Conservation (phyloP, 495 filamentous ascomycete species). For the Neurospora intermedia region DNA sequence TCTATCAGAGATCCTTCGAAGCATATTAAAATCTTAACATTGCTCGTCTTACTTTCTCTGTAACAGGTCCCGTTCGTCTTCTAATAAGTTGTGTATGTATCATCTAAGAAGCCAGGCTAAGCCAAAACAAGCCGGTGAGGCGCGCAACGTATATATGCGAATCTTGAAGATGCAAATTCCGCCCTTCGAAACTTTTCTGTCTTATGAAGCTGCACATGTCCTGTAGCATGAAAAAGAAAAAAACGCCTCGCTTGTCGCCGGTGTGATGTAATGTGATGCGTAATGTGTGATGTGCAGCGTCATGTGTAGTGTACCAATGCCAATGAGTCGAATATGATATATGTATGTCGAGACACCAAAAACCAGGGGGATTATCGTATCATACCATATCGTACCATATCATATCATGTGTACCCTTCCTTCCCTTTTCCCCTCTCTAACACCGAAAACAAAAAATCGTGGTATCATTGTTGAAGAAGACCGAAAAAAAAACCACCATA, state of each 20-base stretch:
- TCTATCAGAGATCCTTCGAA: background rate
- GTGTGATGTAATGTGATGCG: background rate
- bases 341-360: background rate
- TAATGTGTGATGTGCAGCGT: background rate
- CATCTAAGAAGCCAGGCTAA: background rate
- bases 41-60: background rate
- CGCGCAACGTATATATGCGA: background rate
- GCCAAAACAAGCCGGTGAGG: background rate
- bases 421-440: background rate
- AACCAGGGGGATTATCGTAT: background rate
- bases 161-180: background rate
- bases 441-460: background rate
- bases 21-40: background rate
- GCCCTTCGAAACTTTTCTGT: background rate
- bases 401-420: background rate
- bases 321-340: background rate
- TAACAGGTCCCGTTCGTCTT: background rate
- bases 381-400: background rate
- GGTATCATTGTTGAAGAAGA: background rate
- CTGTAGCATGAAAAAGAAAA: background rate
- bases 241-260: background rate
- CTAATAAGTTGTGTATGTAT: background rate
- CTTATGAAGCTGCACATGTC: background rate
- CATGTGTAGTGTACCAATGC: background rate
- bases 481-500: background rate